Percentiles rank a stretch among this genome's conserved stretches.
phyloP scores from a whole-genome alignment of 2,329 filamentous ascomycete genomes.

The Fusarium kyushuense region DNA sequence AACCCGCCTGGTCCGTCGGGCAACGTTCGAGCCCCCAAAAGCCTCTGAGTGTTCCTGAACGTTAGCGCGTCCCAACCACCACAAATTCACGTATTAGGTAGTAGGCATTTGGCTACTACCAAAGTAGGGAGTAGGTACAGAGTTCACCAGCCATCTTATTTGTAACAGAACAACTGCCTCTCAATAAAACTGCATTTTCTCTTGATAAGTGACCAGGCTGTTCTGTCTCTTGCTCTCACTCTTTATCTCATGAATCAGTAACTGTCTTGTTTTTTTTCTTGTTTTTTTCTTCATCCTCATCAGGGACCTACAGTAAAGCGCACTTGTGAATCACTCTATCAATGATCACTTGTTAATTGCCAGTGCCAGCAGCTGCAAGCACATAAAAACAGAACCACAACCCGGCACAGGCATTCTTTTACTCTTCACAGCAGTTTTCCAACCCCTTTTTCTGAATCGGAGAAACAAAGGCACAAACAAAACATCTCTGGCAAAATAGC shows the following conservation, averaged over 20 bases:
- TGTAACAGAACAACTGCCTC: constrained; percentile 10
- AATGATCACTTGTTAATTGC: constrained; percentile 29
- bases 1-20: constrained; percentile 9
- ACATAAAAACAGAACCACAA: constrained; percentile 9
- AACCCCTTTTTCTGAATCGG: background rate
- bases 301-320: background rate
- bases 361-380: constrained; percentile 32
- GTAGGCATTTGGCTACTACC: background rate
- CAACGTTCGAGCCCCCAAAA: constrained; percentile 21
- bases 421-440: background rate
- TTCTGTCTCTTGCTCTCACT: constrained; percentile 21
- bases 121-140: constrained; percentile 11
- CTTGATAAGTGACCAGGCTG: constrained; percentile 25
- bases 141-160: constrained; percentile 47
- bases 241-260: constrained; percentile 18
- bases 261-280: constrained; percentile 19
- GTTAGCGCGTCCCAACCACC: constrained; percentile 46
- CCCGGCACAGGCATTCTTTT: background rate
- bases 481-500: constrained; percentile 22
- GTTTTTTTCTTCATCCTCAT: constrained; percentile 3
- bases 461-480: background rate
- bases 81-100: constrained; percentile 34
- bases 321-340: constrained; percentile 25
- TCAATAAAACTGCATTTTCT: constrained; percentile 39
- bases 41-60: constrained; percentile 33